A percentile compares a stretch with the other conserved stretches of the same genome.
These are phyloP conservation scores for Penicillium odoratum DNA, from an alignment of 495 filamentous ascomycete species.

Conservation along the genomic window DNA sequence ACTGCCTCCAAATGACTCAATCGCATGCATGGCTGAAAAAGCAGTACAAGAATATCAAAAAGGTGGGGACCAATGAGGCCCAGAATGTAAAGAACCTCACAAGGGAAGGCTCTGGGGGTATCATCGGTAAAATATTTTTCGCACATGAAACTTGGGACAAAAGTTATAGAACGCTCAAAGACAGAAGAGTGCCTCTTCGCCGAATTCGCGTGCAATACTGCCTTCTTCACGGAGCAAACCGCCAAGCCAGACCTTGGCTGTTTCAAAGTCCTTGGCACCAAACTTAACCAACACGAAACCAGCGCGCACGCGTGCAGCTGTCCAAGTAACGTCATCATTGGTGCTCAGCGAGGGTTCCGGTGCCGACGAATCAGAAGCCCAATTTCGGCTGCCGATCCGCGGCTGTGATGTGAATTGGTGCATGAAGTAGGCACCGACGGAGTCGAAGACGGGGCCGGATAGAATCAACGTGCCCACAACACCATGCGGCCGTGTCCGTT, in stretches of 20 bases:
- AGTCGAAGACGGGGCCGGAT: conserved; percentile 67
- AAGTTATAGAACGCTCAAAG: conserved; percentile 23
- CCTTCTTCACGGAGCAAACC: conserved; percentile 58
- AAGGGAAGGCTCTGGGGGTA: conserved; percentile 10
- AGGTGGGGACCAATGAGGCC: conserved; percentile 2
- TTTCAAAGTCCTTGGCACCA: conserved; percentile 60
- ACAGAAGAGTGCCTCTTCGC: conserved; percentile 62
- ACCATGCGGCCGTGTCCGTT: conserved; percentile 49
- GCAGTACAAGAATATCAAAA: conserved; percentile 12
- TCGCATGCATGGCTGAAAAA: conserved; percentile 17
- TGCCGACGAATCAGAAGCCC: conserved; percentile 47
- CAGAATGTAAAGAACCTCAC: conserved; percentile 12
- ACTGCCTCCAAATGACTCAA: conserved; percentile 12
- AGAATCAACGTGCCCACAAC: conserved; percentile 84
- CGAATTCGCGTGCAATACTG: conserved; percentile 58
- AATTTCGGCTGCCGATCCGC: conserved; percentile 81
- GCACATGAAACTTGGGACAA: not conserved
- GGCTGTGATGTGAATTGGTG: conserved; percentile 73
- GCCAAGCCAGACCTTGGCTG: conserved; percentile 61
- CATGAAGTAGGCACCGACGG: conserved; percentile 68
- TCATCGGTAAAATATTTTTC: conserved; percentile 12
- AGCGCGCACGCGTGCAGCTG: conserved; percentile 71
- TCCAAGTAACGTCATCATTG: conserved; percentile 75
- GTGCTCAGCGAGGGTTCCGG: conserved; percentile 33
- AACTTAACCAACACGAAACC: conserved; percentile 92